phyloP scores from a whole-genome alignment of 2,329 filamentous ascomycete genomes.

The Canariomyces notabilis region DNA sequence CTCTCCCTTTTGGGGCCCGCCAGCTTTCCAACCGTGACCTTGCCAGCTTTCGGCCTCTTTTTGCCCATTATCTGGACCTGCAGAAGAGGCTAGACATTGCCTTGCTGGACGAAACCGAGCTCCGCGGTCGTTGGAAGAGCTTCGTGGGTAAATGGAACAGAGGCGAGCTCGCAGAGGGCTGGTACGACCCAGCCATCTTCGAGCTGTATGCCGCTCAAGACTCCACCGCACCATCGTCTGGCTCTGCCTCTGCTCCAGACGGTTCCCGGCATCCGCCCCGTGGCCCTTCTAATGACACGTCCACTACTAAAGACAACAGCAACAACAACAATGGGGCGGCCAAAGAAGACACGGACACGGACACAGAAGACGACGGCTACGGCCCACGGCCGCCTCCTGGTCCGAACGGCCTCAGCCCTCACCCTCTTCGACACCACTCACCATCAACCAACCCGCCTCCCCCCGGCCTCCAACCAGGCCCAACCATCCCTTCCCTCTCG shows the following conservation, averaged over 20 bases:
- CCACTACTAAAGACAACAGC: background rate
- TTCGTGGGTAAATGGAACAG: conserved; percentile 91
- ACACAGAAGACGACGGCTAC: conserved; percentile 61
- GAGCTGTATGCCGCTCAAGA: conserved; percentile 31
- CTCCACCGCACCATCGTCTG: conserved; percentile 29
- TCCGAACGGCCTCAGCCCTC: conserved; percentile 39
- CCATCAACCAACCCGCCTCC: conserved; percentile 8
- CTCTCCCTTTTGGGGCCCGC: conserved; percentile 62
- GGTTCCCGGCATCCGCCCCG: background rate
- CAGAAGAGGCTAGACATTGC: conserved; percentile 73
- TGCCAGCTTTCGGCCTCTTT: conserved; percentile 61
- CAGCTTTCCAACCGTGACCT: conserved; percentile 64
- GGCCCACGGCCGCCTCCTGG: conserved; percentile 41
- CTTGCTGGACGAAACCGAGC: conserved; percentile 67
- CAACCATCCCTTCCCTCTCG: conserved; percentile 64
- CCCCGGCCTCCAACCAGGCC: conserved; percentile 34
- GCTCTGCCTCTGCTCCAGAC: background rate
- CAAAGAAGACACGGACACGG: conserved; percentile 43
- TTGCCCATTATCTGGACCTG: conserved; percentile 79
- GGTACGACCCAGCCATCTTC: conserved; percentile 81
- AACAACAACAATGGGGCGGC: conserved; percentile 30
- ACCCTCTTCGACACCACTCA: conserved; percentile 19
- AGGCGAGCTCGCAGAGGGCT: conserved; percentile 79
- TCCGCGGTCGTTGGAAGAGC: conserved; percentile 85
- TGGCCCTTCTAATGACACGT: no score